Evolutionary conservation across 2,329 filamentous ascomycete genomes (phyloP).

Genomic region (Penicillium sp.): DNA sequence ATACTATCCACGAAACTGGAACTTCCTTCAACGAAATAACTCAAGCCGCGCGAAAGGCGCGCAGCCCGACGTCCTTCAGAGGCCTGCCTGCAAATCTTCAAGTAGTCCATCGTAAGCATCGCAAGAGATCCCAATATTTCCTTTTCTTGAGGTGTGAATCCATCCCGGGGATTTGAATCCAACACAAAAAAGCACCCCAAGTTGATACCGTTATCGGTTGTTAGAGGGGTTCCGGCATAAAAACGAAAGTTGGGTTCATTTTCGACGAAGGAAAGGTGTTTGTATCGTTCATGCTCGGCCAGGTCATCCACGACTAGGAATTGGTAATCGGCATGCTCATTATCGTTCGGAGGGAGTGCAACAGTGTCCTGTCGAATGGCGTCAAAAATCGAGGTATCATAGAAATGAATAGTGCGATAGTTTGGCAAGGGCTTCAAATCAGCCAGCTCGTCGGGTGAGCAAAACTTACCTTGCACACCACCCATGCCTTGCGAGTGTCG

Average conservation of each 20-base stretch:
- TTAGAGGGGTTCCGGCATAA: constrained; percentile 62
- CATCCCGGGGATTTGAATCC: constrained; percentile 55
- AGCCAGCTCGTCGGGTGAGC: background rate
- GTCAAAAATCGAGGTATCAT: constrained; percentile 2
- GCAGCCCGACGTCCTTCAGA: constrained; percentile 53
- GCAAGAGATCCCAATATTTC: constrained; percentile 59
- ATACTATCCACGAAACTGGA: constrained; percentile 40
- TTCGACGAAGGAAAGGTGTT: constrained; percentile 37
- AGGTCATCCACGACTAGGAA: constrained; percentile 43
- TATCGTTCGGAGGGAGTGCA: constrained; percentile 30
- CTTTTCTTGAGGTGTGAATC: constrained; percentile 41
- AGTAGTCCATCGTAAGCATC: constrained; percentile 58
- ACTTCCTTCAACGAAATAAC: constrained; percentile 55
- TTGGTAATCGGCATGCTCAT: constrained; percentile 23
- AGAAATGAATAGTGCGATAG: background rate
- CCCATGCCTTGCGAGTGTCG: constrained; percentile 36
- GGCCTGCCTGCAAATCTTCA: constrained; percentile 56
- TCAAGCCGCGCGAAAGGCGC: constrained; percentile 56
- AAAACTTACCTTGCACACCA: constrained; percentile 36
- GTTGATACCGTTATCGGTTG: constrained; percentile 55
- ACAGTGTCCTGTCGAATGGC: constrained; percentile 33
- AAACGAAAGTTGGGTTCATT: constrained; percentile 45
- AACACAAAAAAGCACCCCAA: constrained; percentile 63
- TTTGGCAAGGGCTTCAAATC: background rate
- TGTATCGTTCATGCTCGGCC: constrained; percentile 39